A percentile compares a stretch with the other conserved stretches of the same genome.
Evolutionary conservation across 306 rosid genomes (phyloP).

Genomic region (Dicorynia guianensis): DNA sequence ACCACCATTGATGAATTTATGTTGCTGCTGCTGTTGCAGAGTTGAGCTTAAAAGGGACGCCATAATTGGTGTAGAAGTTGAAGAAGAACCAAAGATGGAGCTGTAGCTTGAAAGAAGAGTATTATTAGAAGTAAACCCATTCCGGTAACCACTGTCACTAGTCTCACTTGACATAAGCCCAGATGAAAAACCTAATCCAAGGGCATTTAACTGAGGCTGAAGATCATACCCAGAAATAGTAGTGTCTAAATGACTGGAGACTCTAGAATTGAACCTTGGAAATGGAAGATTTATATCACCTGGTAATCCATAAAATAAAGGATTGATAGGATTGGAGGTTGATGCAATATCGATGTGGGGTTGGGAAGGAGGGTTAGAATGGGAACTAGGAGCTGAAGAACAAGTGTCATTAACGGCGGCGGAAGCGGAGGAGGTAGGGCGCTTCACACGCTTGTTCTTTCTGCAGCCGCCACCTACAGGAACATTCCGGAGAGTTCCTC

Average conservation of each 20-base stretch:
- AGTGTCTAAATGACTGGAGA: slow-evolving; percentile 11
- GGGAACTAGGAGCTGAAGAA: slow-evolving; percentile 40
- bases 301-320: slow-evolving; percentile 65
- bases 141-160: slow-evolving; percentile 34
- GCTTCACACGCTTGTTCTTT: slow-evolving; percentile 81
- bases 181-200: slow-evolving; percentile 68
- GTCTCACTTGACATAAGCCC: slow-evolving; percentile 41
- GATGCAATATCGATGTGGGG: slow-evolving; percentile 55
- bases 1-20: slow-evolving; percentile 54
- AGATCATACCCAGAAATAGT: slow-evolving; percentile 57
- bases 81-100: slow-evolving; percentile 56
- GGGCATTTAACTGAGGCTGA: slow-evolving; percentile 52
- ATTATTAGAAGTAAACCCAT: slow-evolving; percentile 47
- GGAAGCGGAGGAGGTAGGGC: slow-evolving; percentile 41
- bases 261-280: slow-evolving; percentile 50
- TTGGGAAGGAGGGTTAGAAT: slow-evolving; percentile 45
- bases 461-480: slow-evolving; percentile 96
- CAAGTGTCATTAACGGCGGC: slow-evolving; percentile 49
- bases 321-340: slow-evolving; percentile 45
- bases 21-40: slow-evolving; percentile 29
- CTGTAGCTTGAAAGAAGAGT: slow-evolving; percentile 53
- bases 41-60: slow-evolving; percentile 65
- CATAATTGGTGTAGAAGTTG: slow-evolving; percentile 48
- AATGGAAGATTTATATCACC: slow-evolving; percentile 55
- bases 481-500: slow-evolving; percentile 90